These are phyloP conservation scores for Candida dubliniensis DNA, from an alignment of 1,139 yeast species.

Conservation along the genomic window DNA sequence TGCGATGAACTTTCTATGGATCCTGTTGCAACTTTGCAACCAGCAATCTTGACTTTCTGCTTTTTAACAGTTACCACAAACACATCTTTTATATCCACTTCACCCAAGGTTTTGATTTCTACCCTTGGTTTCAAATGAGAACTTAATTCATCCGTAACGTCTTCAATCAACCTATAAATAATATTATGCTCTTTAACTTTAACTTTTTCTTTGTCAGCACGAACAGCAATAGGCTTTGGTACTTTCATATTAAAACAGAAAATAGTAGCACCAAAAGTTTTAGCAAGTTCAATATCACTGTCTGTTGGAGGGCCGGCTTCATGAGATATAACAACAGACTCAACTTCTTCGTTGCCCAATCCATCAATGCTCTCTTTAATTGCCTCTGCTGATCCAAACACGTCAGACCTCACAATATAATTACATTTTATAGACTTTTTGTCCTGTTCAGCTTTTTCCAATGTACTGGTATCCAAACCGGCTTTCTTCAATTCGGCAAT, in stretches of 20 bases:
- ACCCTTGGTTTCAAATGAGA: slow-evolving; percentile 63
- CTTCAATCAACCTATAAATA: slow-evolving; percentile 85
- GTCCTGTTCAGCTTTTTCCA: slow-evolving; percentile 19
- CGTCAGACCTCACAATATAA: slow-evolving; percentile 86
- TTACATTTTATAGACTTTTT: slow-evolving; percentile 40
- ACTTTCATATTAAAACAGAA: slow-evolving; percentile 75
- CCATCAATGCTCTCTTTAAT: slow-evolving; percentile 72
- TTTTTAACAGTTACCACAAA: slow-evolving; percentile 64
- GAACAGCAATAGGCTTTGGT: slow-evolving; percentile 61
- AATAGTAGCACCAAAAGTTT: slow-evolving; percentile 69
- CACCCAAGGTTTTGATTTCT: slow-evolving; percentile 68
- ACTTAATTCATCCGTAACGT: slow-evolving; percentile 68
- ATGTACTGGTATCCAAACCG: slow-evolving; percentile 50
- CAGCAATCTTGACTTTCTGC: slow-evolving; percentile 68
- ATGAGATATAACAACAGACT: slow-evolving; percentile 62
- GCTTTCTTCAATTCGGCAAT: slow-evolving; percentile 55
- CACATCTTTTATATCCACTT: slow-evolving; percentile 67
- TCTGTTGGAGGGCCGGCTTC: slow-evolving; percentile 89
- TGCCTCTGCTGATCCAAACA: slow-evolving; percentile 68
- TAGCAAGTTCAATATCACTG: slow-evolving; percentile 79
- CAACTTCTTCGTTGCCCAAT: slow-evolving; percentile 84
- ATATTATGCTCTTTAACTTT: slow-evolving; percentile 68
- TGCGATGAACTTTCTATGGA: slow-evolving; percentile 55
- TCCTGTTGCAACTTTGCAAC: slow-evolving; percentile 82
- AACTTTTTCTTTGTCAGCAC: slow-evolving; percentile 64